Evolutionary conservation across 2,329 filamentous ascomycete genomes (phyloP).

Genomic region (Periconia sp.): DNA sequence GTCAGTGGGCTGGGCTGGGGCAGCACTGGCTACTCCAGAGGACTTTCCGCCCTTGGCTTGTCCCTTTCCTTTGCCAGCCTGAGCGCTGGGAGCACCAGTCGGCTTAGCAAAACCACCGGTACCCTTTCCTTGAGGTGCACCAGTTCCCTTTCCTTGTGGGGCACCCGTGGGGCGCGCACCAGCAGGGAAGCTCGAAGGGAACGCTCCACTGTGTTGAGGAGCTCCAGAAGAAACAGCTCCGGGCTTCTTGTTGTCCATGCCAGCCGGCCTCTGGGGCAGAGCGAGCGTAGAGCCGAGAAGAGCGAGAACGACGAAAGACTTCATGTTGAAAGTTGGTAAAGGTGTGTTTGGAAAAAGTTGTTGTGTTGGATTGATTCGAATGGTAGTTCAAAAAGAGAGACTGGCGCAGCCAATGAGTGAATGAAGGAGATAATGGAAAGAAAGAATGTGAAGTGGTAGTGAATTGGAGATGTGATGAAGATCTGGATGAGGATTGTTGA

Average conservation of each 20-base stretch:
- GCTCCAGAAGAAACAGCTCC: neutral
- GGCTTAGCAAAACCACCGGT: too few species aligned
- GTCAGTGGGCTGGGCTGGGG: neutral
- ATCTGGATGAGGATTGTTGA: neutral
- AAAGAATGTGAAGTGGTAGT: slow-evolving; percentile 7
- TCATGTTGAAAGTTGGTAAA: slow-evolving; percentile 18
- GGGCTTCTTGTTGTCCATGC: neutral
- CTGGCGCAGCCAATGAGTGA: slow-evolving; percentile 19
- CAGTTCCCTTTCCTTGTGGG: neutral
- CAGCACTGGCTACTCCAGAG: too few species aligned
- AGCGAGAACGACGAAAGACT: slow-evolving; percentile 21
- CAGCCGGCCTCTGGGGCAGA: slow-evolving; percentile 3
- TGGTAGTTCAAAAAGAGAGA: slow-evolving; percentile 1
- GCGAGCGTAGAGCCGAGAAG: slow-evolving; percentile 24
- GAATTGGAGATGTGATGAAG: slow-evolving; percentile 5
- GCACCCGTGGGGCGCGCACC: neutral
- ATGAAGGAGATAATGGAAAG: slow-evolving; percentile 11
- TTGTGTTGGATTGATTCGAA: slow-evolving; percentile 4
- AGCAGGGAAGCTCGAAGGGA: neutral
- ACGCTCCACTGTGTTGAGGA: neutral
- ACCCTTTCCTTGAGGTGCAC: neutral
- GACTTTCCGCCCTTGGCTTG: too few species aligned
- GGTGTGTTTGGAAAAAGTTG: neutral
- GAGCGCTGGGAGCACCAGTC: too few species aligned
- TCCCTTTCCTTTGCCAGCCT: too few species aligned